Percentiles rank a stretch among this genome's conserved stretches.
phyloP scores from a whole-genome alignment of 495 filamentous ascomycete genomes.

The Penicillium bovifimosum region DNA sequence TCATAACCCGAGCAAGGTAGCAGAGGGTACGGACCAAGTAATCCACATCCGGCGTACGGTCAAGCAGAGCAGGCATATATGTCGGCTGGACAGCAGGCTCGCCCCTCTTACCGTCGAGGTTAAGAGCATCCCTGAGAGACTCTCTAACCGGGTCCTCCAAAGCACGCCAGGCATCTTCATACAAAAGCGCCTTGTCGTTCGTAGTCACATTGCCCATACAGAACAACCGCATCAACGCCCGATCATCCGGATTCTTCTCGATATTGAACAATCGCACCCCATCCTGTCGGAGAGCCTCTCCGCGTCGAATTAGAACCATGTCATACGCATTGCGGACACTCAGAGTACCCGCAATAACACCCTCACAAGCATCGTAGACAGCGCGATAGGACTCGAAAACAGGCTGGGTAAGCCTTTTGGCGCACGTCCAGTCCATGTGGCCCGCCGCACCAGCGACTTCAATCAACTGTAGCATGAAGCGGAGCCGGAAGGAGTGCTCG shows the following conservation, averaged over 20 bases:
- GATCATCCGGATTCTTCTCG: conserved; percentile 13
- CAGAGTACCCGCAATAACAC: conserved; percentile 17
- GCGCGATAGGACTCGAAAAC: conserved; percentile 28
- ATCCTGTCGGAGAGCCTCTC: conserved; percentile 12
- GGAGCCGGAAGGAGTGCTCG: conserved; percentile 26
- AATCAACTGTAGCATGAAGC: conserved; percentile 34
- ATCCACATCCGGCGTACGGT: not conserved
- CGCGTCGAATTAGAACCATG: conserved; percentile 22
- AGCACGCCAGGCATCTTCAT: conserved; percentile 19
- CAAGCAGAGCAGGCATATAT: conserved; percentile 30
- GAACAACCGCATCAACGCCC: conserved; percentile 28
- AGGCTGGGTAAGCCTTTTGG: conserved; percentile 29
- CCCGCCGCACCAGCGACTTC: conserved; percentile 36
- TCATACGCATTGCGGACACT: conserved; percentile 31
- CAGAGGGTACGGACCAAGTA: conserved; percentile 2
- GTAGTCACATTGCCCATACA: conserved; percentile 32
- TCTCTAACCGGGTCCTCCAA: conserved; percentile 18
- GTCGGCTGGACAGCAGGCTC: conserved; percentile 32
- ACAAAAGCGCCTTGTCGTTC: conserved; percentile 23
- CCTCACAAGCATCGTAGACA: conserved; percentile 25
- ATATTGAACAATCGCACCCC: conserved; percentile 25
- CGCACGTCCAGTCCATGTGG: conserved; percentile 34
- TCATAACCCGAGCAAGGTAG: conserved; percentile 16
- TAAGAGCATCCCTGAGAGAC: conserved; percentile 20
- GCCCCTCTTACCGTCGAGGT: conserved; percentile 25